These are phyloP conservation scores for Naganishia cerealis DNA, from an alignment of 1,284 basidiomycete genomes.

Conservation along the genomic window DNA sequence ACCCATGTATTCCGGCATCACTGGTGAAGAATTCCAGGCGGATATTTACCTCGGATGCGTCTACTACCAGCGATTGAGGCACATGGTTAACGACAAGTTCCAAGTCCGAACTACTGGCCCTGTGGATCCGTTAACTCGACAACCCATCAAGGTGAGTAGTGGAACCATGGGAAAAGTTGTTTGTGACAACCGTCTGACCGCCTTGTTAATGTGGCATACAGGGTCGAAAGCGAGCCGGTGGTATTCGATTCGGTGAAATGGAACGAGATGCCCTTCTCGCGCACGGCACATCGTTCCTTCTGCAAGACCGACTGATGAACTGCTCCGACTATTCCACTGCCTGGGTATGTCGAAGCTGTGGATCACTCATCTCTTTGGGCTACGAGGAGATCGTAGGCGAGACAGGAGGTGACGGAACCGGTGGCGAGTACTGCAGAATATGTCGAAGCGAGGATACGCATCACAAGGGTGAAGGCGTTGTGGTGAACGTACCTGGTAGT, in stretches of 20 bases:
- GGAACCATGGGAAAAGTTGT: background rate
- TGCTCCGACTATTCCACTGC: conserved; percentile 99
- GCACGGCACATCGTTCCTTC: conserved; percentile 94
- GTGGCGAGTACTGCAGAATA: conserved; percentile 86
- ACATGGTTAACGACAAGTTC: conserved; percentile 99
- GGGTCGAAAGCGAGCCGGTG: conserved; percentile 97
- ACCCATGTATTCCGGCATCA: conserved; percentile 99
- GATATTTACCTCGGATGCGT: conserved; percentile 99
- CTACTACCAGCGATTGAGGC: conserved; percentile 96
- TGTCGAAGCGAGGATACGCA: conserved; percentile 72
- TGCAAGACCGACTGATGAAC: conserved; percentile 99
- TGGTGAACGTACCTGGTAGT: conserved; percentile 55
- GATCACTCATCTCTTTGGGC: conserved; percentile 89
- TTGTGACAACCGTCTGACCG: conserved; percentile 1
- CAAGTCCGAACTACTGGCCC: conserved; percentile 98
- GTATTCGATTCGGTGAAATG: conserved; percentile 99
- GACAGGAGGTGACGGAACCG: conserved; percentile 58
- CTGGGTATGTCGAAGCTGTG: conserved; percentile 96
- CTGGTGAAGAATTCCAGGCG: conserved; percentile 94
- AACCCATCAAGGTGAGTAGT: conserved; percentile 84
- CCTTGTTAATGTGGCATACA: conserved; percentile 48
- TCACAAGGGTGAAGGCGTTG: conserved; percentile 46
- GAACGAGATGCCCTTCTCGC: conserved; percentile 98
- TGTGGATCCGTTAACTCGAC: conserved; percentile 90
- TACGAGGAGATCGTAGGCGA: conserved; percentile 72